Conservation (phyloP, 2,329 filamentous ascomycete genomes). For the Dryadomyces quercivorus region DNA sequence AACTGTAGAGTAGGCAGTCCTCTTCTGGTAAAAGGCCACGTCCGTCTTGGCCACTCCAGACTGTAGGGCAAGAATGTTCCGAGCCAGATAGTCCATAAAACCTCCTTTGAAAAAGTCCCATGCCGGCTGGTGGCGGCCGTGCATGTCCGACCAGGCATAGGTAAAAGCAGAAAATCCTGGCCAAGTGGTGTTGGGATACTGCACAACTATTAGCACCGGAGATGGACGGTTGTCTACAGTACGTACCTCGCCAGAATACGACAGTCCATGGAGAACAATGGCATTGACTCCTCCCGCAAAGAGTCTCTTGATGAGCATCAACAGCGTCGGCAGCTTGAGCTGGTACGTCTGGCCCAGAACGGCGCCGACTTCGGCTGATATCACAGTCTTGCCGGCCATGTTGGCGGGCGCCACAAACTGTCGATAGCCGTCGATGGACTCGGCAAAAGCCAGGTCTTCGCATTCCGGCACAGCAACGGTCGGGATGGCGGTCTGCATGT, state of each 20-base stretch:
- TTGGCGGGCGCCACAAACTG: conserved; percentile 27
- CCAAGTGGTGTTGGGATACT: conserved; percentile 34
- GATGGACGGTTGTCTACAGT: conserved; percentile 2
- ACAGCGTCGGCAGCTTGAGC: not conserved
- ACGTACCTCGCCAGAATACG: conserved; percentile 19
- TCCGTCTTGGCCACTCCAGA: conserved; percentile 26
- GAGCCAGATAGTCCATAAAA: conserved; percentile 22
- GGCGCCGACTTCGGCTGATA: conserved; percentile 27
- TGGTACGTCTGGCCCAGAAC: conserved; percentile 5
- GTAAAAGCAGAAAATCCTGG: conserved; percentile 31
- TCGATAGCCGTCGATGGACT: conserved; percentile 25
- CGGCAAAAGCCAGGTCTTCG: conserved; percentile 24
- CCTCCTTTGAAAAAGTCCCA: conserved; percentile 25
- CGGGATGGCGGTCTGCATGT: conserved; percentile 25
- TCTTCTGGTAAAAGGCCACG: conserved; percentile 26
- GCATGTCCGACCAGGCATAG: conserved; percentile 20
- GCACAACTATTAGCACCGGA: not conserved
- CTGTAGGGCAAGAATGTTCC: conserved; percentile 25
- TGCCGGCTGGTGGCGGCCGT: conserved; percentile 25
- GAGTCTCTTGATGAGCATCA: not conserved
- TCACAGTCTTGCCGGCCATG: conserved; percentile 23
- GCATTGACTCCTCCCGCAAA: conserved; percentile 15
- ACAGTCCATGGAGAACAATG: conserved; percentile 29
- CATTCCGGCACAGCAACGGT: conserved; percentile 26
- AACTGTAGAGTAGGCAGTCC: not conserved